These are phyloP conservation scores for Microbotryomycetes sp. DNA, from an alignment of 1,284 basidiomycete species.

Conservation along the genomic window DNA sequence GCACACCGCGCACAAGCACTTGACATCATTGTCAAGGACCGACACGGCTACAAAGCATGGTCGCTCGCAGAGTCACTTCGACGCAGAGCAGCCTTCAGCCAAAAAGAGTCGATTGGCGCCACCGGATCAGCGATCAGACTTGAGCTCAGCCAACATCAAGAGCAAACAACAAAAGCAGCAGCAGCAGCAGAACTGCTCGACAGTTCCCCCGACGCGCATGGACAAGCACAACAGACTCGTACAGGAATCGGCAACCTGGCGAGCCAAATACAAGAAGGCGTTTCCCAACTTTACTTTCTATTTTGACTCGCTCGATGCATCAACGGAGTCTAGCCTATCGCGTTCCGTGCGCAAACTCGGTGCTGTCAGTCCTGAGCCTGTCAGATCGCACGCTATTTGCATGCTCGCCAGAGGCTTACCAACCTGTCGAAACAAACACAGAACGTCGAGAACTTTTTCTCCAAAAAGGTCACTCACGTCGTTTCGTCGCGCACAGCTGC, in stretches of 20 bases:
- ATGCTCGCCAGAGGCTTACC: background rate
- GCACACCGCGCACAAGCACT: no score
- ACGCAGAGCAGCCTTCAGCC: no score
- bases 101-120: no score
- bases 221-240: constrained; percentile 22
- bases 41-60: no score
- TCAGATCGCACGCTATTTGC: constrained; percentile 9
- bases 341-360: constrained; percentile 60
- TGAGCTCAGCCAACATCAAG: background rate
- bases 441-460: constrained; percentile 80
- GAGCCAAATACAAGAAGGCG: constrained; percentile 70
- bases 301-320: constrained; percentile 63
- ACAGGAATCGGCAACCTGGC: constrained; percentile 52
- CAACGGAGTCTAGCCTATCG: constrained; percentile 50
- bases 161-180: background rate
- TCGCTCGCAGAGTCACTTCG: no score
- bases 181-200: constrained; percentile 6
- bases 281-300: constrained; percentile 82
- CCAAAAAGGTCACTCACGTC: constrained; percentile 74
- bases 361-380: constrained; percentile 60
- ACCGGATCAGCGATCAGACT: background rate
- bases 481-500: constrained; percentile 56
- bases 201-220: background rate
- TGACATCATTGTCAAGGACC: no score
- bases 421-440: no score